phyloP scores from a whole-genome alignment of 2,329 filamentous ascomycete genomes.

The Penicillium hesseltinei region DNA sequence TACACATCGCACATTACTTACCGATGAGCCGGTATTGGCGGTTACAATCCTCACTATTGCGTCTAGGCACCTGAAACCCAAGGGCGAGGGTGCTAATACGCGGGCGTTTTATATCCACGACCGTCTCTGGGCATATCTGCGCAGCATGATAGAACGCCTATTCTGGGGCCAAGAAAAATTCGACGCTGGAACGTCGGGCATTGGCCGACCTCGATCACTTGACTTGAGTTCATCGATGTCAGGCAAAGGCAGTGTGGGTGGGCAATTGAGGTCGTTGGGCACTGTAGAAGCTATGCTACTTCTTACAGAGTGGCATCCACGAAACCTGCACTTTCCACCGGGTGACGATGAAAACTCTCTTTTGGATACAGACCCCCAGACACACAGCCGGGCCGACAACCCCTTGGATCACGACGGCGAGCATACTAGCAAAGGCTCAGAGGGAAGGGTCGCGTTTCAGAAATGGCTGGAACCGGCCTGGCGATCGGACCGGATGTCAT shows the following conservation, averaged over 20 bases:
- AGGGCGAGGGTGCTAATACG: constrained; percentile 75
- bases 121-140: constrained; percentile 89
- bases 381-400: constrained; percentile 53
- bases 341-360: constrained; percentile 65
- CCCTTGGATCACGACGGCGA: constrained; percentile 42
- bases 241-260: constrained; percentile 57
- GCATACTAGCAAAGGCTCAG: constrained; percentile 53
- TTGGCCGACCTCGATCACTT: constrained; percentile 68
- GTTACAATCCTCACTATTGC: constrained; percentile 89
- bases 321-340: constrained; percentile 86
- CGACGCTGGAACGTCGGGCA: constrained; percentile 63
- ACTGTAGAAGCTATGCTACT: constrained; percentile 94
- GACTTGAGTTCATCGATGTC: constrained; percentile 56
- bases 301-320: constrained; percentile 94
- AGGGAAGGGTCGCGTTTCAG: constrained; percentile 76
- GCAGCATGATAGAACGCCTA: constrained; percentile 91
- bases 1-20: constrained; percentile 75
- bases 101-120: constrained; percentile 91
- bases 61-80: constrained; percentile 78
- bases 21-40: constrained; percentile 87
- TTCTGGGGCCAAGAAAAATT: constrained; percentile 97
- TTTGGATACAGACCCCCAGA: constrained; percentile 68
- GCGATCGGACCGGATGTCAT: constrained; percentile 93
- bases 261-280: constrained; percentile 81
- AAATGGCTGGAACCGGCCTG: constrained; percentile 96